Evolutionary conservation across 768 basidiomycete genomes (phyloP), one percentile per base, ranked within the genome.

Genomic region (Agrocybe pediades): DNA sequence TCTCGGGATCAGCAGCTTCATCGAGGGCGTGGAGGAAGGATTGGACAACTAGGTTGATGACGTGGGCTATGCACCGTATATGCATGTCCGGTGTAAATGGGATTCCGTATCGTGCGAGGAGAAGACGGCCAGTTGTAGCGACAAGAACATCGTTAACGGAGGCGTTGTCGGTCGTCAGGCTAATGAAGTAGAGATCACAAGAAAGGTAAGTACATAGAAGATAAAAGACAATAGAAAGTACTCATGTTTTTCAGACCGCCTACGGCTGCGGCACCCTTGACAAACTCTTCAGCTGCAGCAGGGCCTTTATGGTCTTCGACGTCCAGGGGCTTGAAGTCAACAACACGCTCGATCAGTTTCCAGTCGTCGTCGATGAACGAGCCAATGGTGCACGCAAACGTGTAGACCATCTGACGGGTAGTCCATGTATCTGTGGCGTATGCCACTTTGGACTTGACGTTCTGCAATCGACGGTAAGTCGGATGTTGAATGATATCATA

Each of bases 1-100:
- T 23, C 13, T 65, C 67, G 0, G 66, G 66, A 46, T 67, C 64
- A 9, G 59, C 59, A 0, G 62, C 68, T 46, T 71, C 68, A 7
- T 51, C 46, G 1, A 68, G 49, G 0, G 24, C 42, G 25, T 40
- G 21, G 0, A 74, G 60, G 13, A 71, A 51, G 21, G 66, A 62
- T 58, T 74, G 72, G 3, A 73, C 70, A 11, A 71, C 64, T 15
- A 75, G 65, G 40, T 73, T 73, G 46, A 71, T 62, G 20, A 71
- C 68, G 52, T 73, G 71, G 0, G 64, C 62, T 3, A 75, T 44
- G 44, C 72, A 74, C 1, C 62, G 68, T n/a, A 72, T 69, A 17
- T 73, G 73, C n/a, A 63, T 62, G 43, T 70, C 62, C 2, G 65
- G 60, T 2, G 48, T 43, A 20, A 59, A 59, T 33, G 62, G 63